Evolutionary conservation across 495 filamentous ascomycete species (phyloP).

Genomic region (Penicillium parvum): DNA sequence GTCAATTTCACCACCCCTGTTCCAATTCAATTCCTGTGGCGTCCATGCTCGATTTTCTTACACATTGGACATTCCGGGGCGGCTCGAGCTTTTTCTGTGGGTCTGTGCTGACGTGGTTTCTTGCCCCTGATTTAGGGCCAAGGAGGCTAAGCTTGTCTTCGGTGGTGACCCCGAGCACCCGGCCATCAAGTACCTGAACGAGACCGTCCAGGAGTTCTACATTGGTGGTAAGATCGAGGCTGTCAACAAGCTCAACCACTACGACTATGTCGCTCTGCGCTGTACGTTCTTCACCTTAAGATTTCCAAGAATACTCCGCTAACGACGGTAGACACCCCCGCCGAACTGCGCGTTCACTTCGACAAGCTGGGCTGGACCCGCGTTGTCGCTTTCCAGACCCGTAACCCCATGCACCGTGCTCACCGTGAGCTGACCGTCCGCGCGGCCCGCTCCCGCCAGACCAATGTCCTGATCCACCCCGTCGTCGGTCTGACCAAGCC

Average conservation of each 20-base stretch:
- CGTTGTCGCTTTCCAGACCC: slow-evolving; percentile 97
- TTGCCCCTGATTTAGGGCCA: slow-evolving; percentile 53
- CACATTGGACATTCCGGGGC: slow-evolving; percentile 1
- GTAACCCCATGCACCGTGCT: slow-evolving; percentile 98
- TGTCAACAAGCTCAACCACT: slow-evolving; percentile 90
- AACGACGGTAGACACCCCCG: slow-evolving; percentile 67
- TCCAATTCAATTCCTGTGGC: neutral
- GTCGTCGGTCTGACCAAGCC: slow-evolving; percentile 98
- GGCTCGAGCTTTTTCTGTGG: slow-evolving; percentile 22
- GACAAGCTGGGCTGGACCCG: slow-evolving; percentile 97
- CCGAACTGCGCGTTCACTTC: slow-evolving; percentile 92
- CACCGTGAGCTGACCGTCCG: slow-evolving; percentile 96
- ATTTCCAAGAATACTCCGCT: no score
- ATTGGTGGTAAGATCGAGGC: slow-evolving; percentile 94
- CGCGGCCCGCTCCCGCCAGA: slow-evolving; percentile 88
- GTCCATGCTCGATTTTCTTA: slow-evolving; percentile 3
- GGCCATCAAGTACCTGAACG: slow-evolving; percentile 82
- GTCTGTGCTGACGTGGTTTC: slow-evolving; percentile 29
- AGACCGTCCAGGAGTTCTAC: slow-evolving; percentile 78
- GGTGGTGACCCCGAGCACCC: slow-evolving; percentile 92
- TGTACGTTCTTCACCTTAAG: slow-evolving; percentile 54
- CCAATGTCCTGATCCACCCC: slow-evolving; percentile 98
- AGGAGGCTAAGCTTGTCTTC: slow-evolving; percentile 91
- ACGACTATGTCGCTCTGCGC: slow-evolving; percentile 95
- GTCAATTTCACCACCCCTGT: neutral